Base-by-base conservation (phyloP, 805 yeast genomes). In the Alloascoidea hylecoeti region DNA sequence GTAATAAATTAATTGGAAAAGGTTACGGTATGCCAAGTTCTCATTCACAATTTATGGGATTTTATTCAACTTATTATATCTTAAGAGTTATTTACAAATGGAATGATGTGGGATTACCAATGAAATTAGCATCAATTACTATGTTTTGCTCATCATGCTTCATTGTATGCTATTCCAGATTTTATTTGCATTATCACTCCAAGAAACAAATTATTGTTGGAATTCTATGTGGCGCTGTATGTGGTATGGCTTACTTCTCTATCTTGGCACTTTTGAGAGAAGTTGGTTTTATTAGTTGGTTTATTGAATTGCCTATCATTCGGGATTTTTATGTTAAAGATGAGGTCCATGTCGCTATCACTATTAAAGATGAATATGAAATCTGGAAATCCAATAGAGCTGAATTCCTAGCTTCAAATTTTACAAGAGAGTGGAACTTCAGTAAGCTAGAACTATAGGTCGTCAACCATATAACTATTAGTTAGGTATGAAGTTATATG, bases 11-110 rank as follows among this genome's bases (percentile, higher is more conserved):
- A 38, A 45, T 4, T n/a, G 55, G 51, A 2, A 51, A 80, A 44
- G 76, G 80, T 1, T 86, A 78, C 53, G 98, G 98, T 0, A 89
- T 89, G 96, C 98, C 98, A 0, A 76, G 88, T 38, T 96, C 98
- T 1, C 98, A 89, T 57, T 75, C 95, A 0, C 98, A 89, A 58
- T 92, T 88, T 56, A 81, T 89, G 86, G 94, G 95, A 2, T 92
- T 75, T 52, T 75, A 80, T 44, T 68, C 43, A 42, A 66, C 48
- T 9, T 56, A 61, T 37, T 42, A 57, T 4, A 37, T 47, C 14
- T 35, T 56, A 34, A 58, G 64, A 53, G 50, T 56, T 48, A 38
- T 36, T 33, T 42, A 47, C 35, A 18, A 39, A 55, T 15, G 55
- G 50, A 9, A 38, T 28, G 6, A 35, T 50, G 51, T 2, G 53